Evolutionary conservation across 805 yeast species (phyloP).

Genomic region (Metschnikowia cerradonensis): DNA sequence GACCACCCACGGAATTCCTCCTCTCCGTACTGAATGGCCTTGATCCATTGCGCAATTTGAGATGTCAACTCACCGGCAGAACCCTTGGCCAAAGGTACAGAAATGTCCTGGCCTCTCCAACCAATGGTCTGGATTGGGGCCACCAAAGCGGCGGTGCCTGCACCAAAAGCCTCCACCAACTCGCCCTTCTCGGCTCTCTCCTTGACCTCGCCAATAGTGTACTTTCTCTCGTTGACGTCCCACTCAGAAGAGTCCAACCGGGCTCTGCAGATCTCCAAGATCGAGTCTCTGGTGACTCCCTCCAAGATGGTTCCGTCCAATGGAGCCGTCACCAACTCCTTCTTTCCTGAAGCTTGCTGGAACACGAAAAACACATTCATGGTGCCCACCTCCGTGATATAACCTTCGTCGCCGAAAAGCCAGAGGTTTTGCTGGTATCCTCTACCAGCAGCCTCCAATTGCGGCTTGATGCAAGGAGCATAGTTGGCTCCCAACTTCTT

Average conservation of each 20-base stretch:
- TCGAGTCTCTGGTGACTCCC: constrained; percentile 94
- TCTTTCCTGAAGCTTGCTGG: constrained; percentile 75
- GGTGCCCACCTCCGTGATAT: constrained; percentile 95
- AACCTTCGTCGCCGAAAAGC: constrained; percentile 86
- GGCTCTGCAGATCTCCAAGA: constrained; percentile 71
- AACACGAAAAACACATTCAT: constrained; percentile 93
- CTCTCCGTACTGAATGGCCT: constrained; percentile 85
- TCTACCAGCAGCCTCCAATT: constrained; percentile 79
- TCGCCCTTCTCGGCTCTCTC: constrained; percentile 77
- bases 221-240: constrained; percentile 80
- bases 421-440: constrained; percentile 96
- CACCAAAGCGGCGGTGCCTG: constrained; percentile 97
- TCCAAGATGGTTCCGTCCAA: constrained; percentile 95
- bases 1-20: constrained; percentile 59
- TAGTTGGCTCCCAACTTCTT: constrained; percentile 95
- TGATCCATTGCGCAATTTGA: constrained; percentile 79
- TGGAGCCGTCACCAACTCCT: constrained; percentile 93
- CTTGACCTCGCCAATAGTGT: constrained; percentile 73
- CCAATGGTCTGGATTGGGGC: constrained; percentile 89
- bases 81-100: constrained; percentile 77
- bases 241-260: constrained; percentile 74
- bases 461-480: constrained; percentile 93
- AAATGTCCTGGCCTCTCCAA: constrained; percentile 66
- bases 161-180: constrained; percentile 90
- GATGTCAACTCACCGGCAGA: constrained; percentile 80